Base-by-base conservation (phyloP, 768 basidiomycete genomes). In the Tulasnella sp. region DNA sequence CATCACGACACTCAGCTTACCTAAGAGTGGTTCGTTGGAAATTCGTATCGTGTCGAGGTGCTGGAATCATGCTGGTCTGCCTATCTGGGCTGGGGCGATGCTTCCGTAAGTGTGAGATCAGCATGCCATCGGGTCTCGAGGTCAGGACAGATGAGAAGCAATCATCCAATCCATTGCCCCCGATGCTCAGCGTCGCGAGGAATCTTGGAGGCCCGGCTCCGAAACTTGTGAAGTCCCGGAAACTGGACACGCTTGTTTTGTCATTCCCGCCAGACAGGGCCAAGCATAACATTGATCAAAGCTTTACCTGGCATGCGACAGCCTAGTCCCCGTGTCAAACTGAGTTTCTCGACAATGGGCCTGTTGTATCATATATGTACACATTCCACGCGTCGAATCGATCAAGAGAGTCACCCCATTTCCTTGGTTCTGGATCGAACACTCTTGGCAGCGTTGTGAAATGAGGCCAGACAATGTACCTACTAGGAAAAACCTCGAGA, bases 191-290 rank as follows among this genome's bases (percentile, higher is more conserved):
- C n/a, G 18, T 69, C 6, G 28, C n/a, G 64, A 69, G 64, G 64
- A 69, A 8, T 69, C 64, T 12, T 3, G 14, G 28, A 14, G 34
- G 64, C 14, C 64, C 64, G 64, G 64, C 14, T 69, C 64, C 64
- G 64, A 69, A 69, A 69, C 64, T 31, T 69, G 64, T 18, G 64
- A 69, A 69, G 5, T 69, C 34, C 64, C 64, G 28, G 34, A 69
- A 16, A 69, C 1, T 14, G 64, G 64, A 3, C 34, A 28, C 34
- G 4, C 34, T 31, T 9, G 34, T 69, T 37, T 69, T 54, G 50
- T 22, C 28, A 69, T 31, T 46, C 16, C 34, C 64, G n/a, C 9
- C 64, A 69, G n/a, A 28, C 22, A 69, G 64, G 64, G n/a, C 22
- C 2, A 37, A 28, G 64, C 28, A 18, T 60, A 3, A 5, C 14